A percentile compares a stretch with the other conserved stretches of the same genome.
Evolutionary conservation across 805 yeast genomes (phyloP).

Genomic region (Dipodascopsis uninucleata): DNA sequence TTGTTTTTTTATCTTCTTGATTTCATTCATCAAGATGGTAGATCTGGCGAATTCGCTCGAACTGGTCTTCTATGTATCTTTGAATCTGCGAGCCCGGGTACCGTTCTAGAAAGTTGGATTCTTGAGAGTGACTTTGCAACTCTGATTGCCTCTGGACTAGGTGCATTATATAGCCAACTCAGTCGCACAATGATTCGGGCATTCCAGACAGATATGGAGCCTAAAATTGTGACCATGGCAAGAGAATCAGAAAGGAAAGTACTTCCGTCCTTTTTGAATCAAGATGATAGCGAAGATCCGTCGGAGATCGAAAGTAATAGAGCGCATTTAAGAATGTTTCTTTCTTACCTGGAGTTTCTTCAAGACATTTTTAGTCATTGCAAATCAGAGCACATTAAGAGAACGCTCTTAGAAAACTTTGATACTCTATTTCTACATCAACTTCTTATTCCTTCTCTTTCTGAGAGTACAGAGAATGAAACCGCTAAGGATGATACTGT

Average conservation of each 20-base stretch:
- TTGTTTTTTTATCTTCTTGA: conserved; percentile 30
- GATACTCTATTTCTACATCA: conserved; percentile 32
- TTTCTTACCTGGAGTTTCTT: conserved; percentile 33
- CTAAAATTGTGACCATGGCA: conserved; percentile 26
- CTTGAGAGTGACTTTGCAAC: conserved; percentile 32
- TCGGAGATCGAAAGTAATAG: conserved; percentile 11
- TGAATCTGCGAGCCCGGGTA: conserved; percentile 26
- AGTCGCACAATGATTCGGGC: conserved; percentile 25
- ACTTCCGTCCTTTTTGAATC: conserved; percentile 9
- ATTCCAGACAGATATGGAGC: conserved; percentile 22
- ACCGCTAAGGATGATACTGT: conserved; percentile 23
- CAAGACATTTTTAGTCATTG: conserved; percentile 32
- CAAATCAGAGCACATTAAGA: conserved; percentile 16
- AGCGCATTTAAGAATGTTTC: conserved; percentile 25
- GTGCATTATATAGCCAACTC: conserved; percentile 32
- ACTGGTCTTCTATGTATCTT: conserved; percentile 32
- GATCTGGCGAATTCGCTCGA: conserved; percentile 32
- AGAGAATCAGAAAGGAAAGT: conserved; percentile 21
- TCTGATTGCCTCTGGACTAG: conserved; percentile 34
- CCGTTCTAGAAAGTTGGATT: conserved; percentile 31
- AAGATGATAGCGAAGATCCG: conserved; percentile 8
- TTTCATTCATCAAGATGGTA: conserved; percentile 32
- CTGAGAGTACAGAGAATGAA: conserved; percentile 25
- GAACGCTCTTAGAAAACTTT: conserved; percentile 29
- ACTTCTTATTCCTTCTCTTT: conserved; percentile 32